Conservation (phyloP, 257 asterid species). For the Forsythia viridissima region DNA sequence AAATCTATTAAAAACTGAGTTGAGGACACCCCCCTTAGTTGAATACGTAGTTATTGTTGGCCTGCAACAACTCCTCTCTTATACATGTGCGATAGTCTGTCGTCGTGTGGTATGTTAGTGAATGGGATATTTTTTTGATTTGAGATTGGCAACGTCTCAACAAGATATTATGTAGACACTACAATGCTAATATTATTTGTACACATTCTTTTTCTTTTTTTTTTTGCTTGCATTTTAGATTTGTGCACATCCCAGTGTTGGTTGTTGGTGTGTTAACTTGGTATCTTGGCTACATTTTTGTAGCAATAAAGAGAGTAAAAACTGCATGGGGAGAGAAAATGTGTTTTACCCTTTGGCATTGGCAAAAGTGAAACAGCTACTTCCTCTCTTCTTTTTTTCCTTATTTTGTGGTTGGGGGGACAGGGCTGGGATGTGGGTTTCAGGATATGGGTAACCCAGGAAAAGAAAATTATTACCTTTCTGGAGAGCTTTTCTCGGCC, state of each 20-base stretch:
- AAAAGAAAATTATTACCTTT: neutral
- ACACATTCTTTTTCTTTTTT: no score
- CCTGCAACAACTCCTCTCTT: neutral
- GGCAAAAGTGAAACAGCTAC: neutral
- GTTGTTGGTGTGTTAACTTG: neutral
- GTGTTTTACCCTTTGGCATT: neutral
- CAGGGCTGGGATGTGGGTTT: neutral
- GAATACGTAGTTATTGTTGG: neutral
- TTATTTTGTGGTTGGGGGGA: neutral
- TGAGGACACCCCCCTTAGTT: no score
- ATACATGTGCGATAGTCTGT: slow-evolving; percentile 8
- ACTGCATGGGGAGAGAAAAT: neutral
- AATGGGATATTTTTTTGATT: neutral
- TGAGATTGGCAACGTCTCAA: neutral
- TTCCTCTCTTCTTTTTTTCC: neutral
- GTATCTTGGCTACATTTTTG: neutral
- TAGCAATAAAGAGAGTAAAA: neutral
- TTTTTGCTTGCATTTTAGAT: neutral
- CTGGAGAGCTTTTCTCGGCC: neutral
- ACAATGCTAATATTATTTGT: neutral
- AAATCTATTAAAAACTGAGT: no score
- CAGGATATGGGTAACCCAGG: neutral
- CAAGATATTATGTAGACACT: neutral
- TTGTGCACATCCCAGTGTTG: neutral
- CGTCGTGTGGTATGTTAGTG: neutral